A percentile compares a stretch with the other conserved stretches of the same genome.
phyloP scores from a whole-genome alignment of 2,329 filamentous ascomycete species.

The Penicillium rolfsii region DNA sequence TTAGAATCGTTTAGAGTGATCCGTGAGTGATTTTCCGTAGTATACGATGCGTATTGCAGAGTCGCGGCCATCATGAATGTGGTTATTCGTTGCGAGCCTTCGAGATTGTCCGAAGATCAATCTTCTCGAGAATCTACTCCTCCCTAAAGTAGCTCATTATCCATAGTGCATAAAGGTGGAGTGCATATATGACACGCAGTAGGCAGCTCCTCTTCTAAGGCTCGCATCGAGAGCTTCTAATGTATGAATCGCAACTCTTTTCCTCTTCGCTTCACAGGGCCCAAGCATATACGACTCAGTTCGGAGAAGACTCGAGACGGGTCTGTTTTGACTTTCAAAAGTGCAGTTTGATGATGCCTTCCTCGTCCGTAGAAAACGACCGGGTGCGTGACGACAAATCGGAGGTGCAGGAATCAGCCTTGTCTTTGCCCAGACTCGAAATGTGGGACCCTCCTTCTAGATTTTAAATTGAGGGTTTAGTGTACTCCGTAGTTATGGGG shows the following conservation, averaged over 20 bases:
- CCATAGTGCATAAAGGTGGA: not conserved
- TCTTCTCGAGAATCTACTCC: not conserved
- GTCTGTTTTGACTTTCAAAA: not conserved
- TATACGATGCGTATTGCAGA: not conserved
- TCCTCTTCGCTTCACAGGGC: not conserved
- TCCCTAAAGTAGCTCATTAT: not conserved
- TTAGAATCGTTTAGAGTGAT: no score
- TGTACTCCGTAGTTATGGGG: not conserved
- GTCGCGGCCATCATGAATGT: not conserved
- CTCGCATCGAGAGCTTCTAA: not conserved
- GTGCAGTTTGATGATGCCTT: not conserved
- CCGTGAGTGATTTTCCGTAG: no score
- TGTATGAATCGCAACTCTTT: not conserved
- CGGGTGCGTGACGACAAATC: conserved; percentile 5
- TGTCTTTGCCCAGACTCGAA: conserved; percentile 1
- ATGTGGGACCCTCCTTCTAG: not conserved
- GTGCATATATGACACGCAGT: conserved; percentile 1
- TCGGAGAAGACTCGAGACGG: not conserved
- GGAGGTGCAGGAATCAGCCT: conserved; percentile 9
- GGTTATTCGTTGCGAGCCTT: not conserved
- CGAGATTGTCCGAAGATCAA: not conserved
- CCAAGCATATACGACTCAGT: not conserved
- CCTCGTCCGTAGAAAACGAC: not conserved
- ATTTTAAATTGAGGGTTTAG: not conserved
- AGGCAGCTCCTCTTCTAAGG: not conserved